phyloP scores from a whole-genome alignment of 441 rosid genomes.

The Flueggea neowawraea region DNA sequence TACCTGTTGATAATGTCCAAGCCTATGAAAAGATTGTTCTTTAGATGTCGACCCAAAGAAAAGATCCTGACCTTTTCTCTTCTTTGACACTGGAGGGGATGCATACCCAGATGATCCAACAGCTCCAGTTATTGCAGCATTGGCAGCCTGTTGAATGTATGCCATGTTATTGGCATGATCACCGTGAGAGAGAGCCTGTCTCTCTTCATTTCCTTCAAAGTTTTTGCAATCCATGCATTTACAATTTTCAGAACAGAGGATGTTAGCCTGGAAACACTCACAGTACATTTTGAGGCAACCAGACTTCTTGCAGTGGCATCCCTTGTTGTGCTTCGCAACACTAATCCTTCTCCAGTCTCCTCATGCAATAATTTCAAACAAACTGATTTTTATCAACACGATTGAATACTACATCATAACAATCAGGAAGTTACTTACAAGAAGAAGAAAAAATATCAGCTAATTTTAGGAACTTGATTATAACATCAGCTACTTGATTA shows the following conservation, averaged over 20 bases:
- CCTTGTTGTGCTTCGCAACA: slow-evolving; percentile 82
- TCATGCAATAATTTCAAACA: slow-evolving; percentile 43
- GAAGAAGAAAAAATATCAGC: too few species aligned
- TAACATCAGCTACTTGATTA: too few species aligned
- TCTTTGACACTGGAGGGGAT: slow-evolving; percentile 67
- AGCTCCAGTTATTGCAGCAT: slow-evolving; percentile 88
- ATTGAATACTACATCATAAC: not conserved
- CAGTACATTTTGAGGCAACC: slow-evolving; percentile 98
- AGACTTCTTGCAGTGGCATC: slow-evolving; percentile 93
- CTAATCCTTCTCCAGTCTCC: slow-evolving; percentile 49
- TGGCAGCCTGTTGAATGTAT: slow-evolving; percentile 82
- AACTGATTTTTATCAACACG: not conserved
- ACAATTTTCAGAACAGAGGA: slow-evolving; percentile 93
- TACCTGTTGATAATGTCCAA: slow-evolving; percentile 79
- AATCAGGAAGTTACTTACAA: too few species aligned
- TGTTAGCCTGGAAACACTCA: slow-evolving; percentile 92
- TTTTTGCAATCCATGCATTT: slow-evolving; percentile 96
- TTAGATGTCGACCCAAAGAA: slow-evolving; percentile 57
- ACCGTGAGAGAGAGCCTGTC: slow-evolving; percentile 62
- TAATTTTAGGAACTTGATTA: too few species aligned
- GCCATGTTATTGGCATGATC: slow-evolving; percentile 64
- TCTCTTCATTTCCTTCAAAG: slow-evolving; percentile 90
- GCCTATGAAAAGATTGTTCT: slow-evolving; percentile 58
- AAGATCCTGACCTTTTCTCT: slow-evolving; percentile 85
- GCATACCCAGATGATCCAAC: slow-evolving; percentile 76